Base-by-base conservation (phyloP, 768 basidiomycete species). In the Lactarius vividus region DNA sequence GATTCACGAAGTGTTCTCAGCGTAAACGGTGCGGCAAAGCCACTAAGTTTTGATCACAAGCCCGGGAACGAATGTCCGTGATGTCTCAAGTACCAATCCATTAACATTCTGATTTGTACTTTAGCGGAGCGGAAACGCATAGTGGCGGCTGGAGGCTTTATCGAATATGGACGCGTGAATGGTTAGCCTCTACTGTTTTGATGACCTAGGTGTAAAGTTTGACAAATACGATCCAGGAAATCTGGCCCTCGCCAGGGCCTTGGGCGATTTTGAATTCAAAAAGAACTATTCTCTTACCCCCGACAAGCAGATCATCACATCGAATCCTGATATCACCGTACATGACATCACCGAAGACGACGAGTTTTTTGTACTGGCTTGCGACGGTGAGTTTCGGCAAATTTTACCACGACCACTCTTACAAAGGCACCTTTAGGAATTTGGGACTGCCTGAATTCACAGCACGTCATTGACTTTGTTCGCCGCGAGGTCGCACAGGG, bases 261-360 rank as follows among this genome's bases (percentile, higher is more conserved):
- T 99, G 31, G 97, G 97, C 62, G 97, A 99, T 76, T 98, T 99
- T 75, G 94, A 97, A 70, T 99, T 97, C 84, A 99, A 99, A 82
- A 95, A 96, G 79, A 96, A 96, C 74, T 85, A 85, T 57, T 77
- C 83, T 20, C 77, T 98, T 11, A 76, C 84, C 49, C 88, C 96
- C 20, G 96, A 98, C 77, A 84, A 86, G 58, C 97, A 99, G 77
- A 88, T 96, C 65, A 97, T 99, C 71, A 98, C 97, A 1, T 85
- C 93, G 44, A 86, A 99, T 75, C 97, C 97, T 26, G 97, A 99
- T 64, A 80, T 99, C 69, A 92, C 85, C 20, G 80, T 81, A 54
- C 97, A 98, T 78, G 79, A 89, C 68, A 80, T 92, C 31, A 87
- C 89, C 1, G 84, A 84, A 10, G 96, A 98, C 63, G 97, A 99